Percentiles rank a stretch among this genome's conserved stretches.
Evolutionary conservation across 371 early-diverging fungal species (phyloP).

Genomic region (Encephalitozoon hellem): DNA sequence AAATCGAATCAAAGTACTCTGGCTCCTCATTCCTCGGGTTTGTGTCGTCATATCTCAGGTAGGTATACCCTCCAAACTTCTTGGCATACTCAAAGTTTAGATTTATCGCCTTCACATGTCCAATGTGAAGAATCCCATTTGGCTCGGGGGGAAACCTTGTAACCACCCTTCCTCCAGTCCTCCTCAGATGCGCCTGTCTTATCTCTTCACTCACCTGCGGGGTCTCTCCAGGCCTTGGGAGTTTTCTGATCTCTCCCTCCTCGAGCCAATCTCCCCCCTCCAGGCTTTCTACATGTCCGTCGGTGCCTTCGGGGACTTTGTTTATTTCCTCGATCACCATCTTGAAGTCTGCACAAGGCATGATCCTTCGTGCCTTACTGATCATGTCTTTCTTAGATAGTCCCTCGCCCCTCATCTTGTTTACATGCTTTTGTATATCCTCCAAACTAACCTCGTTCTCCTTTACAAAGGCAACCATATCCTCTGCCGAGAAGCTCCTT

Average conservation of each 20-base stretch:
- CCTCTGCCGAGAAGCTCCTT: background rate
- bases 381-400: constrained; percentile 30
- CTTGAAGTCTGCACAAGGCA: constrained; percentile 39
- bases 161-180: constrained; percentile 80
- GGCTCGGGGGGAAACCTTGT: constrained; percentile 99
- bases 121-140: constrained; percentile 93
- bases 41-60: constrained; percentile 95
- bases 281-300: background rate
- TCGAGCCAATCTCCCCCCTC: constrained; percentile 41
- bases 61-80: constrained; percentile 77
- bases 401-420: background rate
- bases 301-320: background rate
- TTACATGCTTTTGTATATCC: constrained; percentile 16
- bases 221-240: constrained; percentile 93
- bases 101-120: constrained; percentile 98
- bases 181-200: constrained; percentile 78
- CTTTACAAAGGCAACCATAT: constrained; percentile 23
- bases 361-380: constrained; percentile 26
- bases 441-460: constrained; percentile 12
- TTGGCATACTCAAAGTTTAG: constrained; percentile 92
- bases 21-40: constrained; percentile 96
- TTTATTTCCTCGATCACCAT: constrained; percentile 29
- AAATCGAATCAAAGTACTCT: constrained; percentile 81
- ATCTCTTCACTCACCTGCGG: constrained; percentile 81
- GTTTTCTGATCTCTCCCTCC: constrained; percentile 61